These are phyloP conservation scores for Barbarea vulgaris DNA, from an alignment of 345 rosid species.

Conservation along the genomic window DNA sequence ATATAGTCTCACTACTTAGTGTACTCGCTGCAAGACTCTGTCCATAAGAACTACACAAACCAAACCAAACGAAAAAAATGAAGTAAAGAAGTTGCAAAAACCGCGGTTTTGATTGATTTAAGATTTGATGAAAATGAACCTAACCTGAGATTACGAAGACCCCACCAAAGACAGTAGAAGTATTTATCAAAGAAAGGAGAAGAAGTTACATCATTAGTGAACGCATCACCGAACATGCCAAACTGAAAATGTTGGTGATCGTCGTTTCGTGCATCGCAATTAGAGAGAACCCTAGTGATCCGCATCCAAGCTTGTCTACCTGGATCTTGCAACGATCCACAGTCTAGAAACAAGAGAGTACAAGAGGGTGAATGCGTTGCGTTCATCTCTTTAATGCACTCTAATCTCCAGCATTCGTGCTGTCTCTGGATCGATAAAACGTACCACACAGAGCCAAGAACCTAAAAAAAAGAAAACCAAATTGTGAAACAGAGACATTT, in stretches of 20 bases:
- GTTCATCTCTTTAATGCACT: conserved; percentile 60
- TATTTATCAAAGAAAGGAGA: conserved; percentile 61
- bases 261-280: conserved; percentile 60
- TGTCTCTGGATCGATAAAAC: conserved; percentile 73
- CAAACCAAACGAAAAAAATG: conserved; percentile 15
- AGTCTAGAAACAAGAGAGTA: conserved; percentile 57
- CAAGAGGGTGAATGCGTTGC: conserved; percentile 55
- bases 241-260: conserved; percentile 52
- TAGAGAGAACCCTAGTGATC: conserved; percentile 42
- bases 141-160: conserved; percentile 75
- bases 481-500: conserved; percentile 4
- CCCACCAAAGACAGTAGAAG: conserved; percentile 96
- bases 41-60: conserved; percentile 75
- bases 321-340: conserved; percentile 46
- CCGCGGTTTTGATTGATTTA: background rate
- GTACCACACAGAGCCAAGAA: conserved; percentile 83
- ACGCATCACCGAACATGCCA: conserved; percentile 78
- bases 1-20: conserved; percentile 54
- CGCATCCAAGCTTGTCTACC: conserved; percentile 70
- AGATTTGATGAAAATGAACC: background rate
- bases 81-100: background rate
- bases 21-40: conserved; percentile 70
- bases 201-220: conserved; percentile 60
- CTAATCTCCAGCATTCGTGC: conserved; percentile 62
- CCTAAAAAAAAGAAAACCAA: conserved; percentile 39